These are phyloP conservation scores for Geotrichum restrictum DNA, from an alignment of 1,139 yeast genomes.

Conservation along the genomic window DNA sequence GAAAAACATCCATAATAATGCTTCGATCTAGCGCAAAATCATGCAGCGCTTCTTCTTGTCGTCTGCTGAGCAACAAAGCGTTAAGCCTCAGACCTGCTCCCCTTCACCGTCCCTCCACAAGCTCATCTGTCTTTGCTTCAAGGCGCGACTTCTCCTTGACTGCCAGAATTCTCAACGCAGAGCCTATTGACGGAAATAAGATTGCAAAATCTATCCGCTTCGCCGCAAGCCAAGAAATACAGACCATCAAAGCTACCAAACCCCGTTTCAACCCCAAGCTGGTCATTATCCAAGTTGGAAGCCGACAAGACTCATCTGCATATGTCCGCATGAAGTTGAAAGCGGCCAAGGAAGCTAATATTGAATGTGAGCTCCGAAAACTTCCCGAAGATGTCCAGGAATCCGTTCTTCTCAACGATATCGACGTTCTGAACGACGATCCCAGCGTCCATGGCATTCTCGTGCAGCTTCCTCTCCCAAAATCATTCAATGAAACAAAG, in stretches of 20 bases:
- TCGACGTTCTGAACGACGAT: conserved; percentile 64
- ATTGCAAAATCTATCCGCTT: conserved; percentile 48
- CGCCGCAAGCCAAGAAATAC: conserved; percentile 43
- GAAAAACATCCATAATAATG: not conserved
- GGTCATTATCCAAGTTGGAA: conserved; percentile 86
- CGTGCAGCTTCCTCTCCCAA: conserved; percentile 90
- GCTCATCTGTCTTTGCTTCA: conserved; percentile 1
- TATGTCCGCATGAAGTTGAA: conserved; percentile 92
- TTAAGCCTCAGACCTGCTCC: not conserved
- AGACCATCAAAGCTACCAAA: conserved; percentile 46
- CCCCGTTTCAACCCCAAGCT: conserved; percentile 70
- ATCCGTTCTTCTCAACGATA: conserved; percentile 52
- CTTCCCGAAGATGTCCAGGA: conserved; percentile 36
- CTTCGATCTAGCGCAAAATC: conserved; percentile 14
- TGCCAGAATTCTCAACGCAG: conserved; percentile 28
- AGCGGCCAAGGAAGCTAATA: conserved; percentile 58
- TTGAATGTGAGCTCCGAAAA: conserved; percentile 36
- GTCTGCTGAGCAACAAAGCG: not conserved
- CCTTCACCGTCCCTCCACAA: conserved; percentile 5
- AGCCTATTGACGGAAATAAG: conserved; percentile 65
- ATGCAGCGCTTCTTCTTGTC: conserved; percentile 2
- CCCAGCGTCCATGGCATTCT: conserved; percentile 77
- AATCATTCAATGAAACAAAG: conserved; percentile 68
- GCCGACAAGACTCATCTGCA: conserved; percentile 82
- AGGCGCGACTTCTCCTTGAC: conserved; percentile 20